Base-by-base conservation (phyloP, 2,329 filamentous ascomycete species). In the Trichoderma sp. region DNA sequence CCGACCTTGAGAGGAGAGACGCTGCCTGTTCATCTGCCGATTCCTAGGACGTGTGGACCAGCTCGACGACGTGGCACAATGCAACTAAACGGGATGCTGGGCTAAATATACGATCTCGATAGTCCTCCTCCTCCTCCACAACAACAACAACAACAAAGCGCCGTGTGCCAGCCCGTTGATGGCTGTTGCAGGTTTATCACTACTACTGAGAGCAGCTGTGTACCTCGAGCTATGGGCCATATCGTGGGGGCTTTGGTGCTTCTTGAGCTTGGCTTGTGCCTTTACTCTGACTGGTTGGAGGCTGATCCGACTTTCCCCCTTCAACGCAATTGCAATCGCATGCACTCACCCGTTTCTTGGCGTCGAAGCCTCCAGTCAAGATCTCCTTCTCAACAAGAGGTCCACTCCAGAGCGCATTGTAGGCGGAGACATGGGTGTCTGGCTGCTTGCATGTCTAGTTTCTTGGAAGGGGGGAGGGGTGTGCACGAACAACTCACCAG, bases 371-470 rank as follows among this genome's bases (percentile, higher is more conserved):
- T 66, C 66, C 69, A 68, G 69, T 68, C 71, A 73, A 72, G 55
- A 71, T 59, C 66, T 65, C 73, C 72, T 70, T 77, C 74, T 72
- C 73, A 77, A 77, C 76, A 77, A 77, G 74, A 76, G 76, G 68
- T 71, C 70, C 72, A 79, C 77, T 78, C 78, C 80, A 79, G 80
- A 79, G 79, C 41, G 77, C 78, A 76, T 81, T 74, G 74, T 78
- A 78, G 76, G 75, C 77, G 60, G 48, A 74, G 72, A 71, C 77
- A 77, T 78, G 75, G 34, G 76, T 74, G 74, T 75, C 73, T 81
- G 81, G 81, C 73, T 82, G 76, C 74, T 72, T 82, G 81, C 81
- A 83, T 79, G 71, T 71, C 70, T 72, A 77, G 78, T 78, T 79
- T 78, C 67, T 69, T 66, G 69, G 65, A 63, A 68, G 66, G 58